Evolutionary conservation across 331 rosid genomes (phyloP).

Genomic region (Quercus lobata): DNA sequence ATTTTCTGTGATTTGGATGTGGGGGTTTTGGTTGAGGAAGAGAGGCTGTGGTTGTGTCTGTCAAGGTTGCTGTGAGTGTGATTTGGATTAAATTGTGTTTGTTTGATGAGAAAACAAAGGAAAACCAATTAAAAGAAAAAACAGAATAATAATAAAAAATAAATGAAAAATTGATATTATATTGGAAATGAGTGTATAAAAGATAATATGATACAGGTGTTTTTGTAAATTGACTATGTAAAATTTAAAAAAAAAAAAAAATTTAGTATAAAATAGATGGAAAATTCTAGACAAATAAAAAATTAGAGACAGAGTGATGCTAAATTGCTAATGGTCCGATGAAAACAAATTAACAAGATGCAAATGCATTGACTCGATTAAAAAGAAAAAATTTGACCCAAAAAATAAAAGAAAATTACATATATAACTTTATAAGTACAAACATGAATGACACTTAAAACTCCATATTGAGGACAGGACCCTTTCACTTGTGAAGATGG

Average conservation of each 20-base stretch:
- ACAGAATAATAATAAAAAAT: too few relatives aligned
- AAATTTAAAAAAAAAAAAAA: too few relatives aligned
- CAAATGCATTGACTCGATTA: background rate
- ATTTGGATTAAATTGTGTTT: too few relatives aligned
- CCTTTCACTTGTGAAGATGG: background rate
- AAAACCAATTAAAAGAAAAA: rapidly evolving
- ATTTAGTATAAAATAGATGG: rapidly evolving
- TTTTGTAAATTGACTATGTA: rapidly evolving
- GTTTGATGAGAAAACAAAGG: too few relatives aligned
- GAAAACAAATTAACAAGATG: background rate
- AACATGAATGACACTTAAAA: background rate
- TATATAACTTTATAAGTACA: background rate
- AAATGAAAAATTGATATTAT: too few relatives aligned
- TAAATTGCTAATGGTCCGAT: too few relatives aligned
- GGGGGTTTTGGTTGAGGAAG: too few relatives aligned
- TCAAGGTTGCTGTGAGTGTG: too few relatives aligned
- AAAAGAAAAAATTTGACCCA: background rate
- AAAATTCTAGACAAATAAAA: too few relatives aligned
- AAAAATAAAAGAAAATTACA: background rate
- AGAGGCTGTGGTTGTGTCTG: too few relatives aligned
- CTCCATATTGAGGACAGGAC: background rate
- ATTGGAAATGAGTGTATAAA: rapidly evolving
- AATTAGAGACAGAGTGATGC: too few relatives aligned
- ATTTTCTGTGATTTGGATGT: too few relatives aligned
- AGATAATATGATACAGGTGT: rapidly evolving